Conservation (phyloP, 441 rosid species). For the Populus hybrid region DNA sequence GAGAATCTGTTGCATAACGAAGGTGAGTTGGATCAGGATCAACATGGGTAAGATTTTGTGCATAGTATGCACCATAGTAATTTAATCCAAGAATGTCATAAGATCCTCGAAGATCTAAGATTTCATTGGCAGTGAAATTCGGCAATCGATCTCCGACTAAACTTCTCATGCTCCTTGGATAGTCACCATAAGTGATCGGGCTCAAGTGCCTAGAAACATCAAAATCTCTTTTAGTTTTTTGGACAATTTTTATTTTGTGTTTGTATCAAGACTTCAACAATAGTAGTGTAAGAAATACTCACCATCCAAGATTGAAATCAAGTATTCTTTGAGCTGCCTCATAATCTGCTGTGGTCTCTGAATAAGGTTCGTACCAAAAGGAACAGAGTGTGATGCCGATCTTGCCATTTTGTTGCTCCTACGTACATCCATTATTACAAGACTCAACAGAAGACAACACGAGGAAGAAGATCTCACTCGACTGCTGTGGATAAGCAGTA, state of each 20-base stretch:
- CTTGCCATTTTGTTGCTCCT: neutral
- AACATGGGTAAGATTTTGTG: neutral
- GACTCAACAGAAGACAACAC: no score
- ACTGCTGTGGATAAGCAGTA: no score
- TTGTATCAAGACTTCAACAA: no score
- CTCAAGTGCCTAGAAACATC: constrained; percentile 24
- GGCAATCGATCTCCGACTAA: constrained; percentile 36
- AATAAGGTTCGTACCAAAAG: constrained; percentile 1
- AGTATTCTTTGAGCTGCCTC: constrained; percentile 8
- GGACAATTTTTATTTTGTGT: no score
- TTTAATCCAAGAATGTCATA: constrained; percentile 43
- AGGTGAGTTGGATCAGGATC: no score
- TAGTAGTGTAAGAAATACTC: neutral
- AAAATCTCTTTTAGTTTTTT: no score
- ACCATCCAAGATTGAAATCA: constrained; percentile 19
- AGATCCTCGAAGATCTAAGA: constrained; percentile 32
- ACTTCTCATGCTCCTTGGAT: constrained; percentile 34
- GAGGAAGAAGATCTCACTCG: no score
- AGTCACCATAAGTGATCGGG: constrained; percentile 31
- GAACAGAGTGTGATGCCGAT: no score
- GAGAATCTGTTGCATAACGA: no score
- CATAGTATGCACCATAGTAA: constrained; percentile 34
- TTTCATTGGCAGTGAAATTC: constrained; percentile 25
- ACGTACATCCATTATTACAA: neutral
- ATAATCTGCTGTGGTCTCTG: neutral